Base-by-base conservation (phyloP, 139 green algal genomes). In the Zygnema circumcarinatum region DNA sequence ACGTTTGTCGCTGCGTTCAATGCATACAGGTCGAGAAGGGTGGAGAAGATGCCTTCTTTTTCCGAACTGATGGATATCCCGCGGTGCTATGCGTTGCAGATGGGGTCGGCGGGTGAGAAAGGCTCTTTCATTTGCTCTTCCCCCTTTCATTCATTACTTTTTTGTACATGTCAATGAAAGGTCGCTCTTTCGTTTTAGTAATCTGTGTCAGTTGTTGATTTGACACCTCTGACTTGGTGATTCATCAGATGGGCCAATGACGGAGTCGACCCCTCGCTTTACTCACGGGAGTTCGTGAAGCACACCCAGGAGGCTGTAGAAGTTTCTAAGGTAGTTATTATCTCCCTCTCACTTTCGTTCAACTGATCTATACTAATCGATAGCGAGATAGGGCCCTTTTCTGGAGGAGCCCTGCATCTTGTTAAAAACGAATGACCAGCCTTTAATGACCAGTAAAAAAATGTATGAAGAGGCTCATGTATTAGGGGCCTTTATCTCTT, bases 21-120 rank as follows among this genome's bases (percentile, higher is more conserved):
- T n/a, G n/a, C n/a, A n/a, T n/a, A n/a, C 83, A 88, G 83, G 83
- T 88, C 56, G 83, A 88, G 38, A 88, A 88, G 83, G 83, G 83
- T 36, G 83, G 83, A 35, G 83, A 88, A 68, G 83, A 88, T 68
- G 83, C 83, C 2, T 36, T 69, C 73, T 52, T 88, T n/a, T 32
- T 88, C 1, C 32, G 41, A 47, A 84, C 38, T 39, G 16, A 74
- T 56, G 69, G 35, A 31, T 54, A 76, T 35, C 47, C 36, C 11
- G 83, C 36, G 11, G 83, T 88, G 0, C 36, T 88, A 29, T 36
- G n/a, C 1, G 83, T 88, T 7, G 40, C 83, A 2, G 83, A 88
- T 54, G 83, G 83, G 32, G 83, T 88, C 32, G 73, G 83, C 72
- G 83, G 83, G 72, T 83, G 20, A 78, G 35, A 38, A 38, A 16